Base-by-base conservation (phyloP, 1,139 yeast genomes). In the Casaregolazyma suthepensis region DNA sequence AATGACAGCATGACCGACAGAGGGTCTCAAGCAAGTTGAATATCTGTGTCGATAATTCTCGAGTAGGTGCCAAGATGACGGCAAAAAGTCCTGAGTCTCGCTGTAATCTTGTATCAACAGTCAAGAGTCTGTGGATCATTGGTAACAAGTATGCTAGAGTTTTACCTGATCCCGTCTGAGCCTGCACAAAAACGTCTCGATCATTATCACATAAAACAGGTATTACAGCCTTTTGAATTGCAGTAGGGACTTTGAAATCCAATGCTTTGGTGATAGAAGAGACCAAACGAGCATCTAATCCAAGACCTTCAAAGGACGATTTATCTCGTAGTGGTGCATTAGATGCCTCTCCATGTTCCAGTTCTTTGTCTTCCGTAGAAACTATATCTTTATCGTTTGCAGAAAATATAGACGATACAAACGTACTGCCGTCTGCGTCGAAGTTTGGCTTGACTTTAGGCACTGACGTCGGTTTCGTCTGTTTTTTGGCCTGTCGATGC, bases 101-200 rank as follows among this genome's bases (percentile, higher is more conserved):
- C 47, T 76, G 76, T 50, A 84, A 70, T 5, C 5, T 29, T 22
- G 76, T 76, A 47, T 72, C 68, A 42, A 75, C 68, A 46, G 78
- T 70, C 85, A 88, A 82, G 40, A 93, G 72, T 59, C 80, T 76
- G 59, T 85, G 82, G 59, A 88, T 71, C n/a, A 93, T 83, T 0
- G 99, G 99, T 48, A 93, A 73, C 13, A 85, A 74, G 67, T 88
- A 93, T 0, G 98, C 83, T 56, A 91, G 71, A 0, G 98, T 90
- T 67, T 91, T 91, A 69, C 98, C 98, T 0, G 96, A 88, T 52
- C 98, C 98, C 0, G 98, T 91, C 69, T 90, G 97, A 0, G 98
- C 96, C 65, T 88, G 94, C 50, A 90, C 87, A 61, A 91, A 86
- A 55, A 89, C 72, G 69, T 91, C 97, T 35, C 77, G 70, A 48